Percentiles rank a stretch among this genome's conserved stretches.
Evolutionary conservation across 768 basidiomycete species (phyloP).

Genomic region (Hericium rajendrae): DNA sequence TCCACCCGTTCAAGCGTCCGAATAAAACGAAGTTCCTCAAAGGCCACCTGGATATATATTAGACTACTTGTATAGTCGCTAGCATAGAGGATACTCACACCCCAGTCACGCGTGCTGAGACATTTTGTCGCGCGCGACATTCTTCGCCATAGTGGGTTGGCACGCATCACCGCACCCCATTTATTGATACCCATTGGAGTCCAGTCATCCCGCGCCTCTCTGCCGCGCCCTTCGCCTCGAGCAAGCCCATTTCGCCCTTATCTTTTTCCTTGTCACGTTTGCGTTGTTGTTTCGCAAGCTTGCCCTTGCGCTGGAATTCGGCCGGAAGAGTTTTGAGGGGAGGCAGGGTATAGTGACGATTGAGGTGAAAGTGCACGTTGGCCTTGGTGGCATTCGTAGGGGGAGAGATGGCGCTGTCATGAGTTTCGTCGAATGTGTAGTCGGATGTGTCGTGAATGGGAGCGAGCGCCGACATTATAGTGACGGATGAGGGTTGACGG

Average conservation of each 20-base stretch:
- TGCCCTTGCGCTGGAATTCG: slow-evolving; percentile 43
- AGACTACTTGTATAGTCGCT: neutral
- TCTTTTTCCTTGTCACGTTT: slow-evolving; percentile 45
- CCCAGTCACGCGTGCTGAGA: slow-evolving; percentile 73
- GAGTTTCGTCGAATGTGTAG: slow-evolving; percentile 1
- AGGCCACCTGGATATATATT: slow-evolving; percentile 47
- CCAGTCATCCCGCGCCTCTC: slow-evolving; percentile 48
- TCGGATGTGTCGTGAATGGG: slow-evolving; percentile 6
- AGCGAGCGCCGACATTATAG: neutral
- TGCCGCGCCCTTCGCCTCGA: slow-evolving; percentile 20
- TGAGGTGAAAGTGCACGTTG: slow-evolving; percentile 24
- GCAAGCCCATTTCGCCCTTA: slow-evolving; percentile 30
- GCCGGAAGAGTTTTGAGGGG: slow-evolving; percentile 43
- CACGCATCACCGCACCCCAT: slow-evolving; percentile 62
- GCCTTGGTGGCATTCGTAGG: slow-evolving; percentile 14
- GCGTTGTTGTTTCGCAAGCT: slow-evolving; percentile 34
- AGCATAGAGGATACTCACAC: slow-evolving; percentile 36
- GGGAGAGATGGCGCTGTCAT: slow-evolving; percentile 6
- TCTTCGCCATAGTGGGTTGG: slow-evolving; percentile 69
- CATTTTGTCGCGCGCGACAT: slow-evolving; percentile 68
- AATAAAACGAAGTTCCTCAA: slow-evolving; percentile 66
- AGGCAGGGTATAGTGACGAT: slow-evolving; percentile 44
- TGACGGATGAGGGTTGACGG: neutral
- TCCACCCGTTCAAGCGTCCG: slow-evolving; percentile 83
- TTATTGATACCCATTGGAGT: slow-evolving; percentile 49